phyloP scores from a whole-genome alignment of 345 rosid genomes.

The Euclidium syriacum region DNA sequence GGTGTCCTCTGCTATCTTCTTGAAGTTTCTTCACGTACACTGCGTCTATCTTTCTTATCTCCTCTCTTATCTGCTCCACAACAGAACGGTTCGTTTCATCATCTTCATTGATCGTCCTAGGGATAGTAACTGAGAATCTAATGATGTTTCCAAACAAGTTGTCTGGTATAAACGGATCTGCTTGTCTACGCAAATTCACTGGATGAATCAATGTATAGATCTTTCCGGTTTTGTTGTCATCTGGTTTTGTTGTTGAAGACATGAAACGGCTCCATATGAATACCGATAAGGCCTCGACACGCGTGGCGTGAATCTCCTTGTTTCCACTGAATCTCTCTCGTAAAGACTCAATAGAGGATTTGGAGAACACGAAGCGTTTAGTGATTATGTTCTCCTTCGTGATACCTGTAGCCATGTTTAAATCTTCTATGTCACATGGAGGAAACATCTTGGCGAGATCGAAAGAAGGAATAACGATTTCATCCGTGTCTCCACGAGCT shows the following conservation, averaged over 20 bases:
- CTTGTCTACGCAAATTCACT: slow-evolving; percentile 36
- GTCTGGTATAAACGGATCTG: slow-evolving; percentile 30
- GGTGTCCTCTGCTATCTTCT: slow-evolving; percentile 19
- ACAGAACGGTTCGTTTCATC: slow-evolving; percentile 1
- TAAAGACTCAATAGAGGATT: slow-evolving; percentile 25
- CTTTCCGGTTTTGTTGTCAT: neutral
- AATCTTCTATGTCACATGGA: slow-evolving; percentile 20
- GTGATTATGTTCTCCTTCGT: slow-evolving; percentile 31
- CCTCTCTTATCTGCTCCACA: slow-evolving; percentile 25
- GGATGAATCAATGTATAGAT: slow-evolving; percentile 30
- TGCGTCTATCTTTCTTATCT: slow-evolving; percentile 20
- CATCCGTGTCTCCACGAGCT: neutral
- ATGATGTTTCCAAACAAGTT: slow-evolving; percentile 36
- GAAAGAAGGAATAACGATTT: slow-evolving; percentile 26
- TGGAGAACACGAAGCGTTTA: slow-evolving; percentile 38
- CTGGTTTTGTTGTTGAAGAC: slow-evolving; percentile 28
- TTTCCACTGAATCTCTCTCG: slow-evolving; percentile 20
- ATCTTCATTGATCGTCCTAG: neutral
- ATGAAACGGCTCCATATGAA: slow-evolving; percentile 42
- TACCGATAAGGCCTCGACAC: slow-evolving; percentile 39
- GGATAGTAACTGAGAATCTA: neutral
- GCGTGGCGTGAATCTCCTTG: slow-evolving; percentile 17
- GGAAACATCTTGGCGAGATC: slow-evolving; percentile 39
- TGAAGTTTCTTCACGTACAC: slow-evolving; percentile 32
- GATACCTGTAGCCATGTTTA: slow-evolving; percentile 14